These are phyloP conservation scores for Starmerella stigmatis DNA, from an alignment of 805 yeast species.

Conservation along the genomic window DNA sequence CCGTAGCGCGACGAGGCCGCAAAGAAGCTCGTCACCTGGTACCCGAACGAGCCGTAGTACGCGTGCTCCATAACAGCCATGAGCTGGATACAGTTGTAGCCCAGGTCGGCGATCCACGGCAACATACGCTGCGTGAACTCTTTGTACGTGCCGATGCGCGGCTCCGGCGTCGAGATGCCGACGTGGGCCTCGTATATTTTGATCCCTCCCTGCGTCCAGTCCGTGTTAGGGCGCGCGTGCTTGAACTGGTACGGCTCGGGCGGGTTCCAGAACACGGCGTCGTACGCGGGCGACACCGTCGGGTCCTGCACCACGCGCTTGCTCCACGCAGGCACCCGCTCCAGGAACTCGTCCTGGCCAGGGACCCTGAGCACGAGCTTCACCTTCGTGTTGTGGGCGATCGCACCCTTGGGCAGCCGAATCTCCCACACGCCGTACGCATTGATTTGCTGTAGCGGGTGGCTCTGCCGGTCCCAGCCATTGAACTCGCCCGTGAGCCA, in stretches of 20 bases:
- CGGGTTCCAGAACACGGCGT: conserved; percentile 93
- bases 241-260: conserved; percentile 46
- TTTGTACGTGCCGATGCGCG: conserved; percentile 69
- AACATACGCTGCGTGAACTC: conserved; percentile 72
- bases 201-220: conserved; percentile 24
- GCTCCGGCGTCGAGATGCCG: conserved; percentile 89
- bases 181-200: conserved; percentile 87
- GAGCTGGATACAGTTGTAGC: conserved; percentile 85
- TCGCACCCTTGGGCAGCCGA: conserved; percentile 51
- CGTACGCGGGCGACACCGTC: conserved; percentile 45
- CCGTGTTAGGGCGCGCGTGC: conserved; percentile 54
- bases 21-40: conserved; percentile 86
- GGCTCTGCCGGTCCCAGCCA: conserved; percentile 54
- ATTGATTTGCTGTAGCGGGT: conserved; percentile 46
- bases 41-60: conserved; percentile 95
- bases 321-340: conserved; percentile 84
- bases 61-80: conserved; percentile 99
- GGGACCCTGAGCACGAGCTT: conserved; percentile 52
- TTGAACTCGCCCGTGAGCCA: conserved; percentile 88
- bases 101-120: conserved; percentile 75
- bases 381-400: conserved; percentile 71
- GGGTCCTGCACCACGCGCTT: conserved; percentile 61
- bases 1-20: conserved; percentile 87
- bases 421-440: conserved; percentile 63
- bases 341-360: conserved; percentile 53